A percentile compares a stretch with the other conserved stretches of the same genome.
These are phyloP conservation scores for Starmerella powellii DNA, from an alignment of 805 yeast genomes.

Conservation along the genomic window DNA sequence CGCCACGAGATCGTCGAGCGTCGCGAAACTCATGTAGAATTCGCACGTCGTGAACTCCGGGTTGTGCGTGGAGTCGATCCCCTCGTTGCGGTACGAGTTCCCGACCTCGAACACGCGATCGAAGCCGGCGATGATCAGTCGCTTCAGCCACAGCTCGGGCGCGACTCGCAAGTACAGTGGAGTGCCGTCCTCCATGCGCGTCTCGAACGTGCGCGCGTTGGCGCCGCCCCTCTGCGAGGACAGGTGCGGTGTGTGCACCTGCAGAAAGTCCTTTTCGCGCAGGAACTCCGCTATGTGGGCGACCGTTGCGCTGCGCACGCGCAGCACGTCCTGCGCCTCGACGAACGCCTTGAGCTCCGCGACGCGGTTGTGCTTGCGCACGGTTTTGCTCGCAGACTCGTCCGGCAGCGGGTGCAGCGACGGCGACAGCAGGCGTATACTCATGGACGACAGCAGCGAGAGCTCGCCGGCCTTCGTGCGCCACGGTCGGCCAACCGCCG, in stretches of 20 bases:
- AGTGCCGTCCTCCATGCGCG: slow-evolving; percentile 31
- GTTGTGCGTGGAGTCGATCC: slow-evolving; percentile 83
- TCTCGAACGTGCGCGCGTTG: slow-evolving; percentile 73
- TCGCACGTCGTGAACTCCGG: slow-evolving; percentile 91
- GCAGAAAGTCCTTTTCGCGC: slow-evolving; percentile 40
- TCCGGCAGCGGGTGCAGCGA: slow-evolving; percentile 63
- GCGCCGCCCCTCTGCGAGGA: slow-evolving; percentile 72
- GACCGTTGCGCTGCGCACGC: slow-evolving; percentile 45
- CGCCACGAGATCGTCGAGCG: slow-evolving; percentile 52
- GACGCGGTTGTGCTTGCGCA: slow-evolving; percentile 56
- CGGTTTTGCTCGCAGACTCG: slow-evolving; percentile 40
- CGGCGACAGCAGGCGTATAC: slow-evolving; percentile 49
- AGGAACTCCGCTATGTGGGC: slow-evolving; percentile 48
- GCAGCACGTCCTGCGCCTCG: slow-evolving; percentile 36
- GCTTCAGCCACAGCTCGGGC: slow-evolving; percentile 89
- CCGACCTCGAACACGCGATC: slow-evolving; percentile 84
- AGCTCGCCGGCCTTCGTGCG: slow-evolving; percentile 67
- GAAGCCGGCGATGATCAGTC: slow-evolving; percentile 70
- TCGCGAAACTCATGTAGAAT: slow-evolving; percentile 63
- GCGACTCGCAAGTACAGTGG: slow-evolving; percentile 66
- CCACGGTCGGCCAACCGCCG: slow-evolving; percentile 60
- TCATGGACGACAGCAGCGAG: slow-evolving; percentile 47
- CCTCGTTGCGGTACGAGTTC: slow-evolving; percentile 75
- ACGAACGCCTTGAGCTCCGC: slow-evolving; percentile 58
- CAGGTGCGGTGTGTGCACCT: slow-evolving; percentile 81